Evolutionary conservation across 257 asterid genomes (phyloP).

Genomic region (Plantago ovata): DNA sequence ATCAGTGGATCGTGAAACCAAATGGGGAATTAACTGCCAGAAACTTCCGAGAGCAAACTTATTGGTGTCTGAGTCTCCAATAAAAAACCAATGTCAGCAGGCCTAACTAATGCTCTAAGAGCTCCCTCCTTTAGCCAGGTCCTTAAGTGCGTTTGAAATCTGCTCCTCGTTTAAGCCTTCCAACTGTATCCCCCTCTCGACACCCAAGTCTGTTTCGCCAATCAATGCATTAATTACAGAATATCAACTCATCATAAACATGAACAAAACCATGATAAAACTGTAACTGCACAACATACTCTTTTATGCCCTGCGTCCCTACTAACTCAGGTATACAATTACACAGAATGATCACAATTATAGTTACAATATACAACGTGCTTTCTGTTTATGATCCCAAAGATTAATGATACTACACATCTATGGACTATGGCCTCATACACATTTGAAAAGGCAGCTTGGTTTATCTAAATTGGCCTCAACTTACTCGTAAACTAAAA

Average conservation of each 20-base stretch:
- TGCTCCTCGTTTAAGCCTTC: conserved; percentile 71
- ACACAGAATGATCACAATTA: too few relatives aligned
- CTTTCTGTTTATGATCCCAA: background rate
- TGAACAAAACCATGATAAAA: background rate
- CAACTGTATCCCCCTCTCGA: conserved; percentile 69
- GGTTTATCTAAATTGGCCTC: background rate
- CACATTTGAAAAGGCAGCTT: background rate
- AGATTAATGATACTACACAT: background rate
- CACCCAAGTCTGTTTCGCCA: conserved; percentile 57
- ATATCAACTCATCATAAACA: conserved; percentile 1
- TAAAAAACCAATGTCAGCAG: conserved; percentile 13
- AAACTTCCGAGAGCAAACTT: conserved; percentile 22
- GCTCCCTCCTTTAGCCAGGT: conserved; percentile 62
- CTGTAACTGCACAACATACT: too few relatives aligned
- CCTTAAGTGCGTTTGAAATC: conserved; percentile 74
- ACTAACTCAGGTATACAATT: too few relatives aligned
- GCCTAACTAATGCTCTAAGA: conserved; percentile 25
- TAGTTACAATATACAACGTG: too few relatives aligned
- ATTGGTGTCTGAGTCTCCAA: conserved; percentile 23
- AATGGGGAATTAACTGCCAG: conserved; percentile 21
- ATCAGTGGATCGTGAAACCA: background rate
- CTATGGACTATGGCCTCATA: background rate
- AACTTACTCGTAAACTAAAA: too few relatives aligned
- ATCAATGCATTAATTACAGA: conserved; percentile 7
- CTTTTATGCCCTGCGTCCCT: too few relatives aligned